Evolutionary conservation across 2,329 filamentous ascomycete species (phyloP).

Genomic region (Sclerotinia glacialis): DNA sequence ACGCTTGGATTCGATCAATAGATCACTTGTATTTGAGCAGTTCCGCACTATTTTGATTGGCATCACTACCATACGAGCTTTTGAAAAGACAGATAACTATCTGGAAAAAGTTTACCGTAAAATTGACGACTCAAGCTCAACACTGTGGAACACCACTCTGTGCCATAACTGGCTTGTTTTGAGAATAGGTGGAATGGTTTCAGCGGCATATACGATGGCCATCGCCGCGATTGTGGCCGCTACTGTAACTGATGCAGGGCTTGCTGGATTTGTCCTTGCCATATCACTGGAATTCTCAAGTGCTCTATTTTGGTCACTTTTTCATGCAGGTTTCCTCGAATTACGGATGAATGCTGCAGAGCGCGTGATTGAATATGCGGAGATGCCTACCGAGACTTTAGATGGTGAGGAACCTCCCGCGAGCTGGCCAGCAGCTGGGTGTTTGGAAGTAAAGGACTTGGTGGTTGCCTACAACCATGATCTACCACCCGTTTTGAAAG

Average conservation of each 20-base stretch:
- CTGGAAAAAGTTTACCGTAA: conserved; percentile 63
- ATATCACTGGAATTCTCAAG: conserved; percentile 67
- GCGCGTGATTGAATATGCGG: conserved; percentile 69
- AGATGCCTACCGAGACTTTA: conserved; percentile 64
- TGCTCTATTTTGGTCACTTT: conserved; percentile 61
- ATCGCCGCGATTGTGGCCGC: conserved; percentile 63
- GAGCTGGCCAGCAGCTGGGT: conserved; percentile 71
- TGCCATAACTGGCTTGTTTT: conserved; percentile 24
- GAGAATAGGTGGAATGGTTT: conserved; percentile 47
- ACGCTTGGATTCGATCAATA: conserved; percentile 69
- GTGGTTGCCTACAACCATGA: conserved; percentile 68
- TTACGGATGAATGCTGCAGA: conserved; percentile 76
- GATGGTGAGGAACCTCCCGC: conserved; percentile 60
- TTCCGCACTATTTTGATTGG: conserved; percentile 70
- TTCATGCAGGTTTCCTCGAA: conserved; percentile 66
- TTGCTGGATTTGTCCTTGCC: conserved; percentile 71
- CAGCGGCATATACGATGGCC: conserved; percentile 63
- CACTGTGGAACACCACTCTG: conserved; percentile 58
- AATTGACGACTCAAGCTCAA: conserved; percentile 64
- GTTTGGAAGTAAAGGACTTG: conserved; percentile 66
- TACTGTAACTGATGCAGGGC: conserved; percentile 59
- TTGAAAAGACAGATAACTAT: conserved; percentile 63
- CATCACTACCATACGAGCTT: conserved; percentile 72
- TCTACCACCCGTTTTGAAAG: conserved; percentile 65
- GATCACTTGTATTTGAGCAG: conserved; percentile 69